Evolutionary conservation across 352 stramenopile species (phyloP).

Genomic region (Globisporangium radiosum): DNA sequence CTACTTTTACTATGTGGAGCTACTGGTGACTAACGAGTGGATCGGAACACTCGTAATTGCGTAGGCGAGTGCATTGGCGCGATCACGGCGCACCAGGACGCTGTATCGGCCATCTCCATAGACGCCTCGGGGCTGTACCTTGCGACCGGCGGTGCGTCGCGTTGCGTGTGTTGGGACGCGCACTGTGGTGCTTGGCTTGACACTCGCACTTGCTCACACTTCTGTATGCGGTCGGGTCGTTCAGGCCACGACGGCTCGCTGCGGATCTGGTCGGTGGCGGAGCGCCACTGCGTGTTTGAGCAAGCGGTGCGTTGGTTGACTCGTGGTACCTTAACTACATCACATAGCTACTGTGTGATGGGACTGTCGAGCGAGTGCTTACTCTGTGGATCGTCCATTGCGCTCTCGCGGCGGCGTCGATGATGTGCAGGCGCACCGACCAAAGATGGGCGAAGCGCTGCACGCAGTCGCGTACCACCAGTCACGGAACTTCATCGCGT

Average conservation of each 20-base stretch:
- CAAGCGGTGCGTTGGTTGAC: constrained; percentile 38
- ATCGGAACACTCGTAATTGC: too few relatives aligned
- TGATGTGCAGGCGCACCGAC: constrained; percentile 48
- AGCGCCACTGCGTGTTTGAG: constrained; percentile 84
- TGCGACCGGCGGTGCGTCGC: constrained; percentile 51
- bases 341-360: too few relatives aligned
- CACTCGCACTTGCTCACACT: background rate
- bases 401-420: too few relatives aligned
- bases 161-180: background rate
- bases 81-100: constrained; percentile 76
- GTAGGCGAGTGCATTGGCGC: constrained; percentile 69
- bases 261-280: constrained; percentile 73
- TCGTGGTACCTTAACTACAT: constrained; percentile 1
- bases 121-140: constrained; percentile 72
- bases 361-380: too few relatives aligned
- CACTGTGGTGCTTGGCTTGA: background rate
- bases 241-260: constrained; percentile 79
- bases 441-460: constrained; percentile 76
- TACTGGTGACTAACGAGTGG: background rate
- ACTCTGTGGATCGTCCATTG: too few relatives aligned
- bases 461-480: constrained; percentile 72
- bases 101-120: constrained; percentile 74
- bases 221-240: constrained; percentile 1
- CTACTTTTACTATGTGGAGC: background rate
- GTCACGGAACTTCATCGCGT: constrained; percentile 77